Evolutionary conservation across 2,329 filamentous ascomycete species (phyloP).

Genomic region (Fusarium dlaminii): DNA sequence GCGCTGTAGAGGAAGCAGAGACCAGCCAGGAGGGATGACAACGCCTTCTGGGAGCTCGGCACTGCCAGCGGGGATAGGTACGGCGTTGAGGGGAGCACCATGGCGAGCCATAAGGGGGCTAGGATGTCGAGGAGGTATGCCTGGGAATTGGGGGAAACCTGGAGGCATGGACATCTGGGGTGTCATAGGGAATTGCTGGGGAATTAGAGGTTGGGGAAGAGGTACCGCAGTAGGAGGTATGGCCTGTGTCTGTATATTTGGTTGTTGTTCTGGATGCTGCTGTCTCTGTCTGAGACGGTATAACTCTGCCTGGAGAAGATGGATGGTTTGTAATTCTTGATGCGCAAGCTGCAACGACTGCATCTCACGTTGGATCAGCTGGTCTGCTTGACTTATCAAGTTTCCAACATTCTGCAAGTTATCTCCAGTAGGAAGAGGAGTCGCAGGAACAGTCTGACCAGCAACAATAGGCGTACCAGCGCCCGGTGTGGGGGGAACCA

Average conservation of each 20-base stretch:
- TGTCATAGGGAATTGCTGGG: slow-evolving; percentile 26
- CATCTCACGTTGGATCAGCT: slow-evolving; percentile 74
- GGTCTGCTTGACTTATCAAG: slow-evolving; percentile 73
- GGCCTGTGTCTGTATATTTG: slow-evolving; percentile 32
- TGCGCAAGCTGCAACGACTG: slow-evolving; percentile 69
- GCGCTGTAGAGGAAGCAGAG: slow-evolving; percentile 68
- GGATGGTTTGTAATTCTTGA: slow-evolving; percentile 74
- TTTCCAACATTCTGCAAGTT: slow-evolving; percentile 60
- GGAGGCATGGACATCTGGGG: slow-evolving; percentile 29
- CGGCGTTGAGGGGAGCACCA: slow-evolving; percentile 54
- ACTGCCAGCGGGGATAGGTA: slow-evolving; percentile 67
- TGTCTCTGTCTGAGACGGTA: slow-evolving; percentile 68
- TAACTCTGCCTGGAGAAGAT: slow-evolving; percentile 73
- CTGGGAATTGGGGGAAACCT: slow-evolving; percentile 35
- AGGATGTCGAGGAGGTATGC: slow-evolving; percentile 49
- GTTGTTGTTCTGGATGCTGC: slow-evolving; percentile 44
- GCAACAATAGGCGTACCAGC: slow-evolving; percentile 25
- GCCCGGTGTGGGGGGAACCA: slow-evolving; percentile 26
- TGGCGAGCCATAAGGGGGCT: slow-evolving; percentile 60
- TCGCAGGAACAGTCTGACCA: slow-evolving; percentile 27
- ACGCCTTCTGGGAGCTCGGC: slow-evolving; percentile 70
- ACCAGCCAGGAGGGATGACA: slow-evolving; percentile 72
- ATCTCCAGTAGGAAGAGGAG: slow-evolving; percentile 41
- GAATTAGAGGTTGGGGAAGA: slow-evolving; percentile 14
- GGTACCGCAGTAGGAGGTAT: slow-evolving; percentile 14